phyloP scores from a whole-genome alignment of 2,329 filamentous ascomycete species.

The Colletotrichum sp. region DNA sequence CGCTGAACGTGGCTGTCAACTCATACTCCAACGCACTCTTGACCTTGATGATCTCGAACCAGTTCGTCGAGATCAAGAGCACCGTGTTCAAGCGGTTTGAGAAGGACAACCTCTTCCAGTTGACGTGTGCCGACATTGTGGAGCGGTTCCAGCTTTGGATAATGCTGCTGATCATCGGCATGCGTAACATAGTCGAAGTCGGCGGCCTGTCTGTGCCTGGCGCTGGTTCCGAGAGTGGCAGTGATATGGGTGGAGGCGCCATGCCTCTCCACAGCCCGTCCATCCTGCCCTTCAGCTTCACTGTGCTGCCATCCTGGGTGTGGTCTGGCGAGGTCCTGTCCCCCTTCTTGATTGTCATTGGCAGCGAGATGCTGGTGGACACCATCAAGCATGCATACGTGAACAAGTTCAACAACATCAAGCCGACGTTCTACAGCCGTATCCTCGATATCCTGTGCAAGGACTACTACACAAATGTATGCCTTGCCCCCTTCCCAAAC shows the following conservation, averaged over 20 bases:
- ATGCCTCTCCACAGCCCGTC: constrained; percentile 70
- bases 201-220: constrained; percentile 76
- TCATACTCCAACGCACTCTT: constrained; percentile 96
- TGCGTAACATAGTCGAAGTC: constrained; percentile 95
- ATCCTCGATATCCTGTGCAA: constrained; percentile 95
- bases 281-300: constrained; percentile 90
- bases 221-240: constrained; percentile 52
- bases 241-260: constrained; percentile 56
- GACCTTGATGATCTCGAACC: constrained; percentile 92
- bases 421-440: constrained; percentile 85
- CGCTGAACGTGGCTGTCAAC: constrained; percentile 96
- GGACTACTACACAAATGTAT: constrained; percentile 93
- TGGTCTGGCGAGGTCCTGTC: constrained; percentile 84
- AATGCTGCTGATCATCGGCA: constrained; percentile 94
- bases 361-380: constrained; percentile 96
- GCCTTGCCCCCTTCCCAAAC: constrained; percentile 27
- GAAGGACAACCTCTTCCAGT: constrained; percentile 95
- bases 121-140: constrained; percentile 95
- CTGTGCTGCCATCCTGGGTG: constrained; percentile 80
- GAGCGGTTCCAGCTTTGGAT: constrained; percentile 98
- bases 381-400: constrained; percentile 98
- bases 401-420: constrained; percentile 97
- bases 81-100: constrained; percentile 99
- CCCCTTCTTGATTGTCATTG: constrained; percentile 91
- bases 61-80: constrained; percentile 98